Base-by-base conservation (phyloP, 2,329 filamentous ascomycete species). In the Pseudopithomyces chartarum region DNA sequence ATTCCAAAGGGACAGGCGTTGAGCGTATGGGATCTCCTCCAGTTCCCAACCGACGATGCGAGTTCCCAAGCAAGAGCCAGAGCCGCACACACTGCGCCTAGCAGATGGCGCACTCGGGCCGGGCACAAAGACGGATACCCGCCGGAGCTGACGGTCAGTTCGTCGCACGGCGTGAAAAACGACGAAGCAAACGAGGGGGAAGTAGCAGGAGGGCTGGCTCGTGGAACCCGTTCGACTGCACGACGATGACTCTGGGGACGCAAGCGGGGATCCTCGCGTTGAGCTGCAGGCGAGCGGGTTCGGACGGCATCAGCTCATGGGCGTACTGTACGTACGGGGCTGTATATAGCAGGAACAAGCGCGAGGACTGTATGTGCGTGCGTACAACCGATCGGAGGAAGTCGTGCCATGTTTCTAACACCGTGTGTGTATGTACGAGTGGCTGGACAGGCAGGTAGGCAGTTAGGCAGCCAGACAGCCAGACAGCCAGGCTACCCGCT, bases 301-400 rank as follows among this genome's bases (percentile, higher is more conserved):
- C 8, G 8, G 26, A 4, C 26, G 8, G 26, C 4, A 29, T 8
- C 26, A 29, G 26, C 26, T 29, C 26, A 29, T 29, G 8, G 5
- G 26, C 8, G 26, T 29, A 29, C 26, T 29, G 26, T 29, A 29
- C 26, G 26, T 29, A 29, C 8, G 8, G 26, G 26, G 26, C 26
- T n/a, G n/a, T n/a, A n/a, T n/a, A n/a, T n/a, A n/a, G n/a, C n/a
- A 66, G 67, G 62, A 57, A 65, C 58, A 60, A 29, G 56, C 45
- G 34, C 44, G 54, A 54, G 46, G 38, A 34, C 32, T 29, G 26
- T 29, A 29, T 8, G 26, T 29, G 8, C 26, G 26, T 8, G 8
- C 34, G 48, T 52, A 42, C 29, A 49, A 53, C 45, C n/a, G 43
- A 54, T 58, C 46, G 32, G 55, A 43, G 26, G 34, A 58, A 51